A percentile compares a stretch with the other conserved stretches of the same genome.
Evolutionary conservation across 768 basidiomycete genomes (phyloP).

Genomic region (Asterophora lycoperdoides): DNA sequence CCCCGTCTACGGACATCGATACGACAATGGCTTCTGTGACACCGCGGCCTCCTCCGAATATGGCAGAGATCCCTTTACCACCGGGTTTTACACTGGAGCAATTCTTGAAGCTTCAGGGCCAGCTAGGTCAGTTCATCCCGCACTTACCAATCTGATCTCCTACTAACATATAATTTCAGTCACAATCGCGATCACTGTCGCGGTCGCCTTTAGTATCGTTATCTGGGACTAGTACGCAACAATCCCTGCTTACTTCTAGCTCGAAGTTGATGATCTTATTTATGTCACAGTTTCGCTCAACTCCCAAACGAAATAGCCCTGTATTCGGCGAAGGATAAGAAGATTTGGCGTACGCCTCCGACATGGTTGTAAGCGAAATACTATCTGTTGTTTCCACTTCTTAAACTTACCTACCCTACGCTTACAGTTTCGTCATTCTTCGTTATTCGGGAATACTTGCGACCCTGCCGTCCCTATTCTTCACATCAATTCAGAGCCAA

Average conservation of each 20-base stretch:
- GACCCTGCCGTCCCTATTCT: conserved; percentile 24
- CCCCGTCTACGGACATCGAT: background rate
- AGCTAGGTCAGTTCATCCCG: conserved; percentile 8
- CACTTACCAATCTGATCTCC: background rate
- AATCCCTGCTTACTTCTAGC: background rate
- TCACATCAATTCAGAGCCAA: conserved; percentile 23
- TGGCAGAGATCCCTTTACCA: conserved; percentile 17
- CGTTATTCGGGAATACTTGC: conserved; percentile 31
- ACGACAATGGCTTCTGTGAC: conserved; percentile 9
- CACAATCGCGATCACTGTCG: conserved; percentile 22
- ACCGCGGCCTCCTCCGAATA: conserved; percentile 4
- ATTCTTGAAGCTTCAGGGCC: conserved; percentile 17
- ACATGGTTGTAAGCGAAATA: conserved; percentile 27
- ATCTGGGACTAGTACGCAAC: conserved; percentile 29
- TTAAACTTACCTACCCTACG: background rate
- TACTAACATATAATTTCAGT: conserved; percentile 7
- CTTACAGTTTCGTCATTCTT: conserved; percentile 27
- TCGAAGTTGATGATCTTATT: background rate
- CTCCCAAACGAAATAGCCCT: conserved; percentile 27
- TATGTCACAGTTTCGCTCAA: conserved; percentile 21
- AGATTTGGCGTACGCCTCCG: conserved; percentile 23
- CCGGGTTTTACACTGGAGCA: conserved; percentile 19
- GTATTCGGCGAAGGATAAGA: conserved; percentile 18
- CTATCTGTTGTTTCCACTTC: background rate
- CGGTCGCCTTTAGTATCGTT: conserved; percentile 27